Percentiles rank a stretch among this genome's conserved stretches.
phyloP scores from a whole-genome alignment of 2,329 filamentous ascomycete species.

The Talaromyces sp. region DNA sequence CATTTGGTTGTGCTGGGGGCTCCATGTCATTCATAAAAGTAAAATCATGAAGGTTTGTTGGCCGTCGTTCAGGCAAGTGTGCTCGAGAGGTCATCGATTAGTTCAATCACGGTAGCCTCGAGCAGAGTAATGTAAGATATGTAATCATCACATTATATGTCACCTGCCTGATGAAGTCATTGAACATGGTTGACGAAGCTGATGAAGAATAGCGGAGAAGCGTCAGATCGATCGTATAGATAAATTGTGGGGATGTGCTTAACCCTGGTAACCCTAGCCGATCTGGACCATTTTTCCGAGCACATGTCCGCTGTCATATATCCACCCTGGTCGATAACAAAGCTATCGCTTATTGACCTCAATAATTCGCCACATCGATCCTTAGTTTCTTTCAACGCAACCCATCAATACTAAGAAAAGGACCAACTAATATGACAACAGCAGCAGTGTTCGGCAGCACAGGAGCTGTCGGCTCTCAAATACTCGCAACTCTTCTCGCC shows the following conservation, averaged over 20 bases:
- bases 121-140: background rate
- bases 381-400: background rate
- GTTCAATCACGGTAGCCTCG: background rate
- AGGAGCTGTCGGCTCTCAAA: conserved; percentile 6
- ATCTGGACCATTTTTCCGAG: background rate
- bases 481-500: background rate
- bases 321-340: background rate
- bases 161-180: background rate
- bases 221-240: background rate
- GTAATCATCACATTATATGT: background rate
- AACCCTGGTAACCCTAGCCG: background rate
- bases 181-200: background rate
- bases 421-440: background rate
- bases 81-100: background rate
- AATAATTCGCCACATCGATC: background rate
- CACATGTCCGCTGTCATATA: background rate
- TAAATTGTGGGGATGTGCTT: background rate
- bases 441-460: conserved; percentile 4
- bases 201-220: background rate
- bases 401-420: background rate
- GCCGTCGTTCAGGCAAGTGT: background rate
- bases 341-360: background rate
- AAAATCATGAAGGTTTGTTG: background rate
- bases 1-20: background rate
- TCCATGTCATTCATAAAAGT: background rate